Evolutionary conservation across 345 rosid genomes (phyloP), one percentile per base, ranked within the genome.

Genomic region (Pelargonium nanum): DNA sequence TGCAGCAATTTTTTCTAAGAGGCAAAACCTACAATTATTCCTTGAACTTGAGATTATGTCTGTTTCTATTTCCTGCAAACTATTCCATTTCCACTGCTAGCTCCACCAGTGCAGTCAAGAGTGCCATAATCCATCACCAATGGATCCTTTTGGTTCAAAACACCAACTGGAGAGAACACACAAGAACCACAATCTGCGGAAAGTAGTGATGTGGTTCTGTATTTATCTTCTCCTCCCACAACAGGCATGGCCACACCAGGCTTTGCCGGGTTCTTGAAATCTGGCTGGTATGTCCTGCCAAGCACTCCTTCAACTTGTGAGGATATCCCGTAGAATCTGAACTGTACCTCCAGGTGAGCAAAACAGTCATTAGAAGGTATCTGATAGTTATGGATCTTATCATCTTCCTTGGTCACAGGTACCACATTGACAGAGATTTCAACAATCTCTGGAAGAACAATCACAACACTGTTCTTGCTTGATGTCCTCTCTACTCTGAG

Each of bases 391-490:
- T 80, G 86, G 54, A 81, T 55, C 19, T 72, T 79, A 55, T 89
- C 83, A 45, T 86, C 94, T 78, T 89, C 87, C 67, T 81, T 76
- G 0, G 82, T 86, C 6, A 89, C 85, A 4, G 91, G 91, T 53
- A 86, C 84, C 1, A 76, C 91, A 62, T 74, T 84, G 64, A 89
- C 71, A 56, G 73, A 74, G 45, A 86, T 80, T 74, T 83, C 89
- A 0, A 73, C 80, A 6, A 71, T 56, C 22, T 79, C 82, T 21
- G 68, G 66, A 4, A 89, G 34, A 12, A 74, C 75, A 50, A 86
- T 72, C 16, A 64, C 24, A 30, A 70, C 83, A 50, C 83, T 81
- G 70, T 84, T 89, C 75, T 71, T 84, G 69, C 22, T 57, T 0
- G 80, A 70, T 28, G 69, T 75, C 64, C 92, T 80, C 76, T 82